These are phyloP conservation scores for Agaricales sp. DNA, from an alignment of 1,284 basidiomycete genomes.

Conservation along the genomic window DNA sequence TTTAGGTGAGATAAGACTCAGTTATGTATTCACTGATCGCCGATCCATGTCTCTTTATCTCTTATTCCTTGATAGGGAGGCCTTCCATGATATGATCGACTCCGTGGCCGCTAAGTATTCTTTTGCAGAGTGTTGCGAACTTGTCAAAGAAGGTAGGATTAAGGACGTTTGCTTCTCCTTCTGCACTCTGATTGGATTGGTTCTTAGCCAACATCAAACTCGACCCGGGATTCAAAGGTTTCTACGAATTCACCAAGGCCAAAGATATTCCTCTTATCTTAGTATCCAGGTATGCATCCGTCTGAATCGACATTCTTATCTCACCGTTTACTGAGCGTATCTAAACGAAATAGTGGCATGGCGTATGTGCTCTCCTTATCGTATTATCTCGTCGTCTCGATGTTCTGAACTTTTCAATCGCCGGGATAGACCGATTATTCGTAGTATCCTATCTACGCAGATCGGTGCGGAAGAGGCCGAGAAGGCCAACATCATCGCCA, in stretches of 20 bases:
- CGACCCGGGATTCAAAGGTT: slow-evolving; percentile 81
- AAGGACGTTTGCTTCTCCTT: too few species aligned
- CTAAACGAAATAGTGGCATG: slow-evolving; percentile 63
- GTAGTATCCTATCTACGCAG: slow-evolving; percentile 74
- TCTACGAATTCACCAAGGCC: slow-evolving; percentile 72
- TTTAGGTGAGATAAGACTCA: background rate
- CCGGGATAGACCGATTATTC: slow-evolving; percentile 65
- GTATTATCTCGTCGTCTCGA: too few species aligned
- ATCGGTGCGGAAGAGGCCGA: slow-evolving; percentile 65
- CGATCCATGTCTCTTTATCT: too few species aligned
- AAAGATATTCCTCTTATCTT: slow-evolving; percentile 82
- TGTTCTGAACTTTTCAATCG: too few species aligned
- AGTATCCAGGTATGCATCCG: slow-evolving; percentile 64
- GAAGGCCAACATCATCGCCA: slow-evolving; percentile 83
- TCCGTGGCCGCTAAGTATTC: background rate
- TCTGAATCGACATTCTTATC: slow-evolving; percentile 1
- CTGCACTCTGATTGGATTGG: background rate
- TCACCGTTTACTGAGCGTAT: background rate
- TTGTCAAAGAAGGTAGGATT: background rate
- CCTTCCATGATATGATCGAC: background rate
- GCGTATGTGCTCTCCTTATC: slow-evolving; percentile 19
- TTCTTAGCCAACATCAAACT: slow-evolving; percentile 60
- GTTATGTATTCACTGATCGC: too few species aligned
- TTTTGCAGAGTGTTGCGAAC: background rate
- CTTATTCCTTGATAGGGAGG: background rate